Base-by-base conservation (phyloP, 495 filamentous ascomycete genomes). In the Massariosphaeria phaeospora region DNA sequence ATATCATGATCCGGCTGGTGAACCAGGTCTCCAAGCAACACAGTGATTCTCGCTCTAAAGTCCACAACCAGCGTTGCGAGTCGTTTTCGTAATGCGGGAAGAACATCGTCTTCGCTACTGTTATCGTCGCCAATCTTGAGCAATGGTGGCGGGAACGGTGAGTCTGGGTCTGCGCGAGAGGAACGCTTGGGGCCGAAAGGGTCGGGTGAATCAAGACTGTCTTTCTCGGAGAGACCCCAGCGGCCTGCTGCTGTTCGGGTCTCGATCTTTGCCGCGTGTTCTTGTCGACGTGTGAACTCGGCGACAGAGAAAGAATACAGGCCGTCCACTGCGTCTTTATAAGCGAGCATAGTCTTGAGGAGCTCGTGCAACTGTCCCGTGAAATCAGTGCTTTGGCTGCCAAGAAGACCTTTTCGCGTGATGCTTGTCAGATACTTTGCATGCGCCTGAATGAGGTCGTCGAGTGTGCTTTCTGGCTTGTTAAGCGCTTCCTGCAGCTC, bases 1-100 rank as follows among this genome's bases (percentile, higher is more conserved):
- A 99, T 90, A 62, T 97, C 93, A 53, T 87, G 83, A 68, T 98
- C 94, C 11, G 90, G 86, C 72, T 97, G 94, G 66, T 93, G 89
- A 8, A 88, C 82, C 52, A 99, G 67, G 69, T 97, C 94, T 9
- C 90, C 89, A 27, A 99, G 74, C 21, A 99, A 73, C 24, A 88
- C 73, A 61, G 89, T 89, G 40, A 97, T 73, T 25, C 84, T 76
- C 0, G 77, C 75, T 48, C 76, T 76, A 75, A 97, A 99, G 48
- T 86, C 82, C 2, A 73, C 72, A 2, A 84, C 84, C 11, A 97
- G 78, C 24, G 82, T 73, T 18, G 72, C 72, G 29, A 99, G 76
- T 18, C 91, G 79, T 25, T 77, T 75, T 35, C 86, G 80, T 13
- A 99, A 71, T 4, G 82, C 84, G 2, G 84, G 80, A 46, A 99